phyloP scores from a whole-genome alignment of 2,329 filamentous ascomycete genomes.

The Fusarium floridanum region DNA sequence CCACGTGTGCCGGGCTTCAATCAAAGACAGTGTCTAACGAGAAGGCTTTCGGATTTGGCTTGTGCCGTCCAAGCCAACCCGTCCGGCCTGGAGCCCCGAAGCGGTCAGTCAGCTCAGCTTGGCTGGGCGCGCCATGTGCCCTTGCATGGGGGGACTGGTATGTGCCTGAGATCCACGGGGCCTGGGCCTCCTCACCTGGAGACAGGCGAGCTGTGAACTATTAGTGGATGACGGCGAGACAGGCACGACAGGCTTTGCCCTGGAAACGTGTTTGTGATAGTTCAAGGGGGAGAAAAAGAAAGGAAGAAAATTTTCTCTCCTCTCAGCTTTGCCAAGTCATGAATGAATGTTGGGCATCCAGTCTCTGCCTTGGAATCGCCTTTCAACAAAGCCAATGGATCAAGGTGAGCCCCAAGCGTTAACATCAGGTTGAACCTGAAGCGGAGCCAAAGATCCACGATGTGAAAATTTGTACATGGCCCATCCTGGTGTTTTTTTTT shows the following conservation, averaged over 20 bases:
- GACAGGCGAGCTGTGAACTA: constrained; percentile 10
- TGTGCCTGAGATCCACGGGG: constrained; percentile 40
- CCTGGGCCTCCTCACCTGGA: constrained; percentile 14
- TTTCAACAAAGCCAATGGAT: neutral
- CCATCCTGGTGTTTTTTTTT: constrained; percentile 32
- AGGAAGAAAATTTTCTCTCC: neutral
- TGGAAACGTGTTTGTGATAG: constrained; percentile 27
- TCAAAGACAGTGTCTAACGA: constrained; percentile 12
- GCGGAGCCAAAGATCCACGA: constrained; percentile 30
- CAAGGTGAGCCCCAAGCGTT: constrained; percentile 2
- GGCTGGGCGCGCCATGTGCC: constrained; percentile 32
- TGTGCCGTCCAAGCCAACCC: constrained; percentile 8
- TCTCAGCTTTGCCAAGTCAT: constrained; percentile 15
- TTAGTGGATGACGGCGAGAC: constrained; percentile 23
- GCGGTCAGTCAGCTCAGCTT: constrained; percentile 44
- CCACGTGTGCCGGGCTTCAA: constrained; percentile 4
- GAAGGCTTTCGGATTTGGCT: constrained; percentile 10
- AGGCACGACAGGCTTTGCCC: neutral
- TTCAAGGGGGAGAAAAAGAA: constrained; percentile 17
- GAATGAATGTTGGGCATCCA: constrained; percentile 18
- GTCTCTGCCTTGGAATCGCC: constrained; percentile 11
- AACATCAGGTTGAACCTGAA: constrained; percentile 15
- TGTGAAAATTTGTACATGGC: constrained; percentile 35
- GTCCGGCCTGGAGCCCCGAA: constrained; percentile 30
- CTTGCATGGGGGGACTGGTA: constrained; percentile 38